Base-by-base conservation (phyloP, 73 alveolate genomes). In the Durusdinium trenchii region DNA sequence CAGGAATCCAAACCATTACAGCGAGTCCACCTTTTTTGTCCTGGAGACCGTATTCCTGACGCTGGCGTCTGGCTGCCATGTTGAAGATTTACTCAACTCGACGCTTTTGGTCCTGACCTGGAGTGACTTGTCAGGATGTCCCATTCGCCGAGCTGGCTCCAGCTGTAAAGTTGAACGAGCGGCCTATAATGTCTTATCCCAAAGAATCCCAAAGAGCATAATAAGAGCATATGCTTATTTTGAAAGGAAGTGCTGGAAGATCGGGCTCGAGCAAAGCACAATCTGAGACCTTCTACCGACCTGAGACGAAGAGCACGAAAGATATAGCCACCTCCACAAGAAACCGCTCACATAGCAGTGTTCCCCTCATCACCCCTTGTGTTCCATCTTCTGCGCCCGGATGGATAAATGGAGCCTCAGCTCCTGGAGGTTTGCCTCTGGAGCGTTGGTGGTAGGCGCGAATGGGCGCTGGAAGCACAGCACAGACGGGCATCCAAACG, bases 371-470 rank as follows among this genome's bases (percentile, higher is more conserved):
- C n/a, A 23, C 73, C 30, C 30, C 73, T 60, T 60, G 73, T 23
- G 18, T 60, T 60, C 73, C 73, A 60, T 32, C 30, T 60, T 60
- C 73, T 60, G 32, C 85, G 16, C 16, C n/a, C 35, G 36, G 84
- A 73, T n/a, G 18, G n/a, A 60, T 23, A 23, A 23, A 60, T 9
- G 42, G 35, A 30, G 81, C 81, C 51, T 23, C 84, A 79, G 95
- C 64, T 89, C 40, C 10, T 91, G 76, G 98, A 91, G 98, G 98
- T 91, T 46, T 91, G 90, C 98, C 98, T 91, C 7, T 91, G 98
- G 98, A 91, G 98, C 98, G 89, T 91, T 2, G 98, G 98, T 10
- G 98, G 98, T 43, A 67, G 98, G 98, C n/a, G 47, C 43, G 83
- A 46, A 14, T 36, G 30, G 64, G 16, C 16, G 82, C 23, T 57